Percentiles rank a stretch among this genome's conserved stretches.
phyloP scores from a whole-genome alignment of 495 filamentous ascomycete species.

The Xylaria sp. region DNA sequence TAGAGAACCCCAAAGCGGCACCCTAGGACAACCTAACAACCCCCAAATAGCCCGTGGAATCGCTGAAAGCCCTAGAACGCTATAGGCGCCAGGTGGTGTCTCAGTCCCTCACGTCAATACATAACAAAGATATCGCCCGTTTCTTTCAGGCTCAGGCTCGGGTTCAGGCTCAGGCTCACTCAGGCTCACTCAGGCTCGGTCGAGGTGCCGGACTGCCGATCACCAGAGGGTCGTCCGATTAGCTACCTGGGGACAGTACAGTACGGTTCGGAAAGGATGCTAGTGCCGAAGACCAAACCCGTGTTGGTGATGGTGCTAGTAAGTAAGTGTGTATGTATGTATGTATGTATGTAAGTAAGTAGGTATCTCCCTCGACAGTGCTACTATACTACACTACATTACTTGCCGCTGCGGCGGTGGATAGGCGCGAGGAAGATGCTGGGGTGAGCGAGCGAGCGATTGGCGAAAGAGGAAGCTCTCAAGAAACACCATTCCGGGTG shows the following conservation, averaged over 20 bases:
- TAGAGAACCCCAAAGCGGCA: constrained; percentile 11
- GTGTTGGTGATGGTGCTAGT: too few species aligned
- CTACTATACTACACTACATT: not conserved
- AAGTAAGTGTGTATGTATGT: too few species aligned
- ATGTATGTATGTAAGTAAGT: too few species aligned
- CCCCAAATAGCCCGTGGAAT: not conserved
- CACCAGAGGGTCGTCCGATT: constrained; percentile 10
- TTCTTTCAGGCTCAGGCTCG: not conserved
- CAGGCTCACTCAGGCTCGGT: too few species aligned
- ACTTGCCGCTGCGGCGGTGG: not conserved
- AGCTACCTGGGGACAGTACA: too few species aligned
- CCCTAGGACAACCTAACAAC: constrained; percentile 6
- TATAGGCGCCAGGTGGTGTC: not conserved
- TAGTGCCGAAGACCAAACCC: not conserved
- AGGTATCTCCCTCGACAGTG: not conserved
- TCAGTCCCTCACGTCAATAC: constrained; percentile 18
- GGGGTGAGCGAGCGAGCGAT: constrained; percentile 15
- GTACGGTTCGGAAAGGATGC: not conserved
- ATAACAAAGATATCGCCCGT: not conserved
- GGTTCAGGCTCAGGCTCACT: too few species aligned
- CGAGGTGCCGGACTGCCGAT: not conserved
- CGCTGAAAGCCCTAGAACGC: not conserved
- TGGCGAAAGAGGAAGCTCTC: constrained; percentile 32
- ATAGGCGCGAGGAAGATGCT: not conserved
- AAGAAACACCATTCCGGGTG: constrained; percentile 16